Base-by-base conservation (phyloP, 768 basidiomycete genomes). In the Leccinum rimulosum region DNA sequence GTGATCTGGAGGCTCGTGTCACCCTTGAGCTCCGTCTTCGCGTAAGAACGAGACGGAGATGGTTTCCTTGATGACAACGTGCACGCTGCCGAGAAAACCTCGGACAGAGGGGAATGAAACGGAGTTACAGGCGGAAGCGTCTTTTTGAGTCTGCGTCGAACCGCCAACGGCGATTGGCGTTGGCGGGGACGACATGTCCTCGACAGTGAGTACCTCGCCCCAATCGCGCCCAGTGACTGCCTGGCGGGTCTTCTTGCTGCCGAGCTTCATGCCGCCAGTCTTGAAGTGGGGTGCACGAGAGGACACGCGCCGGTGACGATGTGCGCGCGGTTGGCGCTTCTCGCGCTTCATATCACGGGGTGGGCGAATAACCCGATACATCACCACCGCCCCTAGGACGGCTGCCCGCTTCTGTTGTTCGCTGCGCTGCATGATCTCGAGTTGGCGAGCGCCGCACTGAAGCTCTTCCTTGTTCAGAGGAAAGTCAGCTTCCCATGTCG, bases 391-490 rank as follows among this genome's bases (percentile, higher is more conserved):
- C 10, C 79, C 81, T 28, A 79, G 75, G 4, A 77, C 70, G 8
- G 83, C 85, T 4, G 87, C 77, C 22, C 93, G 88, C 60, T 86
- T 81, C 64, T 96, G 93, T 72, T 95, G 93, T 70, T 98, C 96
- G 36, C 95, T 82, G 45, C 96, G 86, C 70, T 98, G 97, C 87
- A 97, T 91, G 1, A 30, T 30, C 74, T 99, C 97, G 61, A 99
- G 85, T 69, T 98, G 95, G 72, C 96, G 97, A 0, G 97, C 95
- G 31, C 96, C 89, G 43, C 97, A 87, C 98, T 98, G n/a, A 70
- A 99, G 88, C 69, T 98, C 96, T 76, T 99, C 97, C 75, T 98
- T 98, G 80, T 99, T 98, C 89, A 15, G 28, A 25, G 36, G 6
- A 36, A 36, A 14, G 36, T 38, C 36, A 38, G 15, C 36, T 8